Evolutionary conservation across 371 early-diverging fungal species (phyloP).

Genomic region (Fennellomyces sp.): DNA sequence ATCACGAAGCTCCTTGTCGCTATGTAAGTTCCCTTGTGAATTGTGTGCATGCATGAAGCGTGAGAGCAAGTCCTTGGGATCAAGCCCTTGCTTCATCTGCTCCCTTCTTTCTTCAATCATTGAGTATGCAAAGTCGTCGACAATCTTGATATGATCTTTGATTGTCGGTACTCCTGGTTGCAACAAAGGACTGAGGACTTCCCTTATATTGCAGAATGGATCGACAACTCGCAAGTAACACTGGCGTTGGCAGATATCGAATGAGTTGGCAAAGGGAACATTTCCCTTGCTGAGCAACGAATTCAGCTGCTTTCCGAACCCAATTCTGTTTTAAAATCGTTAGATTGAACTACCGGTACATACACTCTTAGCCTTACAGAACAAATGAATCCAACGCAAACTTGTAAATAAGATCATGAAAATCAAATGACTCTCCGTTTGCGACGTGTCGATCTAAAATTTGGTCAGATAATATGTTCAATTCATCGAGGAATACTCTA

Average conservation of each 20-base stretch:
- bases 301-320: neutral
- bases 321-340: neutral
- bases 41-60: slow-evolving; percentile 63
- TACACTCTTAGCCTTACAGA: too few relatives aligned
- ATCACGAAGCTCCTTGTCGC: slow-evolving; percentile 62
- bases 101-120: slow-evolving; percentile 46
- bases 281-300: slow-evolving; percentile 24
- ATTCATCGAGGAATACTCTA: slow-evolving; percentile 43
- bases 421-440: slow-evolving; percentile 44
- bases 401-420: slow-evolving; percentile 60
- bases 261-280: slow-evolving; percentile 52
- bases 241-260: slow-evolving; percentile 45
- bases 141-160: slow-evolving; percentile 40
- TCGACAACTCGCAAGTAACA: slow-evolving; percentile 51
- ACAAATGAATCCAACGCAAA: slow-evolving; percentile 65
- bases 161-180: too few relatives aligned
- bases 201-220: slow-evolving; percentile 53
- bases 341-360: too few relatives aligned
- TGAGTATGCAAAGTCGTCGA: slow-evolving; percentile 51
- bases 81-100: slow-evolving; percentile 36
- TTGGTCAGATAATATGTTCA: slow-evolving; percentile 22
- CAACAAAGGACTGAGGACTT: slow-evolving; percentile 24
- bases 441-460: slow-evolving; percentile 37
- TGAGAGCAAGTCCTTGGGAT: slow-evolving; percentile 59
- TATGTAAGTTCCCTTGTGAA: slow-evolving; percentile 51